Conservation (phyloP, 345 rosid species). For the Linum trigynum region DNA sequence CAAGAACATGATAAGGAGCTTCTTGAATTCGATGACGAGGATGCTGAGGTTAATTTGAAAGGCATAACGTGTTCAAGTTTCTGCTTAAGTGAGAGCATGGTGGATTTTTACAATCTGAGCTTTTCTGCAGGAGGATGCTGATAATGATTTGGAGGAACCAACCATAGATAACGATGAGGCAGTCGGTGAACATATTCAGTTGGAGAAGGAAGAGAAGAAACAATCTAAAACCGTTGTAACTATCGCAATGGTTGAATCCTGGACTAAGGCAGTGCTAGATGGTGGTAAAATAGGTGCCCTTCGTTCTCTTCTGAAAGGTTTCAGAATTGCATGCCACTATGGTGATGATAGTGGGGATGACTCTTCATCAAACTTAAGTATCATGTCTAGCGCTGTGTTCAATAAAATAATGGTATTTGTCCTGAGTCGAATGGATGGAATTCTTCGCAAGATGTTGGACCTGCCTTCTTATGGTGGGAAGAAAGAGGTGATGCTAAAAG, state of each 20-base stretch:
- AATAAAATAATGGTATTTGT: slow-evolving; percentile 77
- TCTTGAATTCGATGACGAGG: slow-evolving; percentile 66
- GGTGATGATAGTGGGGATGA: slow-evolving; percentile 80
- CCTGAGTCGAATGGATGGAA: slow-evolving; percentile 74
- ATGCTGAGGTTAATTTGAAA: slow-evolving; percentile 48
- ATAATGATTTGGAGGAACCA: slow-evolving; percentile 15
- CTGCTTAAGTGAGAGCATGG: background rate
- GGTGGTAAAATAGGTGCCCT: slow-evolving; percentile 51
- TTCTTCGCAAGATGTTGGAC: slow-evolving; percentile 61
- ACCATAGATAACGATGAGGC: slow-evolving; percentile 36
- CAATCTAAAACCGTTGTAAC: slow-evolving; percentile 48
- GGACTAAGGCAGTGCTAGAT: slow-evolving; percentile 56
- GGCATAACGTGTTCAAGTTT: background rate
- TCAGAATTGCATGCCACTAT: slow-evolving; percentile 86
- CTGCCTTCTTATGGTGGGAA: slow-evolving; percentile 72
- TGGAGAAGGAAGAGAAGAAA: slow-evolving; percentile 28
- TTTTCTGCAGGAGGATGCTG: slow-evolving; percentile 33
- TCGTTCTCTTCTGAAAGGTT: slow-evolving; percentile 78
- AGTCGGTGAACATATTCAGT: slow-evolving; percentile 16
- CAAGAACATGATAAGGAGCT: slow-evolving; percentile 68
- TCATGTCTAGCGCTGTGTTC: slow-evolving; percentile 75
- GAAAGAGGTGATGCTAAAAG: slow-evolving; percentile 53
- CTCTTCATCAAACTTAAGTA: slow-evolving; percentile 44
- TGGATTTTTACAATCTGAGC: background rate
- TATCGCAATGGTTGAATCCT: slow-evolving; percentile 60